Evolutionary conservation across 2,329 filamentous ascomycete genomes (phyloP), one percentile per base, ranked within the genome.

Genomic region (Ophiocordyceps camponoti-floridani): DNA sequence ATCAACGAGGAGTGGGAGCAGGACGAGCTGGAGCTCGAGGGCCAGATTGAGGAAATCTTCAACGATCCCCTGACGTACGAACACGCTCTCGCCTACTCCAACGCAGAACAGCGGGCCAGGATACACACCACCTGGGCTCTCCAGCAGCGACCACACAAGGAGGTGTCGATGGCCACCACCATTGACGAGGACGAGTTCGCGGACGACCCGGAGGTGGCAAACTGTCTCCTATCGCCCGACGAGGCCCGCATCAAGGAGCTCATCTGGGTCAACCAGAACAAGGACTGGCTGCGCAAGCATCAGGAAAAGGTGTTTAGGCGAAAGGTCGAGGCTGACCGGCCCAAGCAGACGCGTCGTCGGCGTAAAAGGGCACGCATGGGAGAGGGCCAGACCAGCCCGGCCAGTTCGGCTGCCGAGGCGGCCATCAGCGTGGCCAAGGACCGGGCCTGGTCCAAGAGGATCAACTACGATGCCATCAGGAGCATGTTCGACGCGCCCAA

Each of bases 241-340:
- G 88, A 96, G 62, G 75, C 80, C 2, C 74, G 74, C 31, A 76
- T 87, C 56, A 96, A 95, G 60, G 88, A 95, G 60, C 77, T 79
- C 47, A 84, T 96, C 44, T 98, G 91, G 91, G 79, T 94, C 40
- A 88, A 89, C 47, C 80, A 88, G 57, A 96, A 98, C 61, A 87
- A 91, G 58, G 86, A 93, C 52, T 98, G 88, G 75, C 70, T 98
- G 37, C 83, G 89, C 9, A 75, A 79, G 43, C 82, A 93, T 56
- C 87, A 95, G 56, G 78, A 84, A 48, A 94, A 91, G 60, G 71
- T 82, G 7, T 81, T 93, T 46, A 75, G 82, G 37, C 75, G 79
- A 47, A 84, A 87, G 60, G 65, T 75, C 49, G 74, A 73, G 47
- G 70, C 69, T 10, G 71, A 63, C 53, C 67, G 60, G 50, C 72